phyloP scores from a whole-genome alignment of 192 early-diverging fungal genomes.

The Gonapodya prolifera region DNA sequence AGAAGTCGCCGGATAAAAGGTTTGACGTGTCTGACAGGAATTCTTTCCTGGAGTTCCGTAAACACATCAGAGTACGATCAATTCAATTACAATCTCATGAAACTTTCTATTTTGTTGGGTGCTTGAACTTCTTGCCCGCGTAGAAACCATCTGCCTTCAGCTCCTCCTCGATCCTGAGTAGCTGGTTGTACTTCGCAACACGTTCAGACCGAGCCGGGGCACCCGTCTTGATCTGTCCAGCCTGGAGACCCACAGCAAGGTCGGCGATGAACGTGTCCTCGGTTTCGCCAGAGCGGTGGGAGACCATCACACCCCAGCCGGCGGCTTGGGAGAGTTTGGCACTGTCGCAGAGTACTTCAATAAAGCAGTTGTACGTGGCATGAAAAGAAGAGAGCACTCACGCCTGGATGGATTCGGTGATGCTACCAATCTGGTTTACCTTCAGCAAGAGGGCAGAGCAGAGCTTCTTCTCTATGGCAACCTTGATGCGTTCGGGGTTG shows the following conservation, averaged over 20 bases:
- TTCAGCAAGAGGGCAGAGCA: slow-evolving; percentile 92
- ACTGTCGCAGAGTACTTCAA: no score
- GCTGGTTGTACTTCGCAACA: slow-evolving; percentile 97
- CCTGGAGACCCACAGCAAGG: slow-evolving; percentile 87
- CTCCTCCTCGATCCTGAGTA: slow-evolving; percentile 96
- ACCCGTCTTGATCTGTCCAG: slow-evolving; percentile 96
- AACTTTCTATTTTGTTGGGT: no score
- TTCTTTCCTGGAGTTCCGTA: no score
- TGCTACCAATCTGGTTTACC: slow-evolving; percentile 98
- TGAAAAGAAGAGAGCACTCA: no score
- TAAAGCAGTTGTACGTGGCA: no score
- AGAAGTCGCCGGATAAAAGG: no score
- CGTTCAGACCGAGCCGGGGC: slow-evolving; percentile 96
- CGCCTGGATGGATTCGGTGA: slow-evolving; percentile 84
- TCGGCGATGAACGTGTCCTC: slow-evolving; percentile 97
- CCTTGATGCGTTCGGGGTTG: slow-evolving; percentile 84
- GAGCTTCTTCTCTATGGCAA: slow-evolving; percentile 85
- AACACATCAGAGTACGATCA: no score
- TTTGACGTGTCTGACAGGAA: no score
- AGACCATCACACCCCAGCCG: slow-evolving; percentile 99
- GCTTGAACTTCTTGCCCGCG: no score
- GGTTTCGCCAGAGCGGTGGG: slow-evolving; percentile 97
- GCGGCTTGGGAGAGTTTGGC: slow-evolving; percentile 56
- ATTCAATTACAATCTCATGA: no score
- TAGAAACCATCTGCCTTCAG: no score